Base-by-base conservation (phyloP, 345 rosid species). In the Lepidium sativum region DNA sequence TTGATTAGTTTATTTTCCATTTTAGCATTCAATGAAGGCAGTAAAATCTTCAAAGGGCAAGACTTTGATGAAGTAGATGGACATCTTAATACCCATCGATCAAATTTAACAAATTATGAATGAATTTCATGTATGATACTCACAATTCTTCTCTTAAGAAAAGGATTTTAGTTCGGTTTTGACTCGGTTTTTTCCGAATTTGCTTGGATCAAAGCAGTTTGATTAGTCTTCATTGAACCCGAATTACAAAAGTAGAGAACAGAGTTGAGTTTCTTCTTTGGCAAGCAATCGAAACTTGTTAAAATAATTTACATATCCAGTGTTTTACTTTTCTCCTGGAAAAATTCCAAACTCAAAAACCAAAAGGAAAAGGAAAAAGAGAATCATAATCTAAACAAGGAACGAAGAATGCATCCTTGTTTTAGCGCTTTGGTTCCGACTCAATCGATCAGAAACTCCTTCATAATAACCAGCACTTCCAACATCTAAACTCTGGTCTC, bases 371-470 rank as follows among this genome's bases (percentile, higher is more conserved):
- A 16, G 25, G 39, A 8, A 15, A 67, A 21, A 27, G 23, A 49
- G 9, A 66, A 10, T 15, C 51, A 60, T 17, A 39, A 20, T 12
- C 75, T 71, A 63, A 48, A 55, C 59, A 71, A 63, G 69, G 55
- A 55, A 63, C 29, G 75, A 55, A 48, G 70, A 63, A 63, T 35
- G 59, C 75, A 63, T 25, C 38, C 70, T 63, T 9, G 75, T 32
- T 65, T 64, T 71, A 10, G 39, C 70, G 42, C 70, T 71, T 10
- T 71, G 75, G 54, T 71, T 71, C 16, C 70, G 54, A 33, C 35
- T 71, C 32, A 71, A 9, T 16, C 60, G 39, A 11, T 64, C 65
- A 56, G 75, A 64, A 56, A 17, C 53, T 54, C 23, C 53, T 52
- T 61, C 75, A 4, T 70, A 63, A 60, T 71, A 64, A 32, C 60